Percentiles rank a stretch among this genome's conserved stretches.
Conservation (phyloP, 192 early-diverging fungal species). For the Geranomyces michiganensis region DNA sequence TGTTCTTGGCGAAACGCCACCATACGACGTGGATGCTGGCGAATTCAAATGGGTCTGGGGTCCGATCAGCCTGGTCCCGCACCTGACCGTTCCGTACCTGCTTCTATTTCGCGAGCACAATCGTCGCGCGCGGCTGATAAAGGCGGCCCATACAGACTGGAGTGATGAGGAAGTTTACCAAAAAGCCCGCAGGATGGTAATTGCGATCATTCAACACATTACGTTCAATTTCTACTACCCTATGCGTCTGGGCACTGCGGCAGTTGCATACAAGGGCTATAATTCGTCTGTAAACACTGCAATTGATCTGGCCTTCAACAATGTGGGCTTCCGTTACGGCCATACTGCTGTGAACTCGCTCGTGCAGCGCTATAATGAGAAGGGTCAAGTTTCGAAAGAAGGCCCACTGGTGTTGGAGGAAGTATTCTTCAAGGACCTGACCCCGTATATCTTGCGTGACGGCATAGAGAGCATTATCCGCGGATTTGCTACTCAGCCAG, state of each 20-base stretch:
- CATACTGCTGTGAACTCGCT: slow-evolving; percentile 33
- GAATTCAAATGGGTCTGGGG: slow-evolving; percentile 15
- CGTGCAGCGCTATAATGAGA: slow-evolving; percentile 32
- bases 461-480: slow-evolving; percentile 37
- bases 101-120: slow-evolving; percentile 48
- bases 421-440: slow-evolving; percentile 4
- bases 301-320: slow-evolving; percentile 41
- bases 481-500: slow-evolving; percentile 35
- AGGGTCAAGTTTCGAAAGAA: slow-evolving; percentile 28
- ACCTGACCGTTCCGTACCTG: slow-evolving; percentile 24
- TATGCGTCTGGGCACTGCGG: slow-evolving; percentile 31
- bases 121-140: slow-evolving; percentile 36
- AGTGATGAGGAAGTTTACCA: slow-evolving; percentile 40
- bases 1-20: slow-evolving; percentile 29
- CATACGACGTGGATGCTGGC: slow-evolving; percentile 16
- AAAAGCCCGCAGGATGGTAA: slow-evolving; percentile 43
- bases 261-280: slow-evolving; percentile 42
- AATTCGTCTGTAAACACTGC: slow-evolving; percentile 36
- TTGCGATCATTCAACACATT: slow-evolving; percentile 47
- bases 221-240: slow-evolving; percentile 45
- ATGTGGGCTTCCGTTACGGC: slow-evolving; percentile 45
- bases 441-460: slow-evolving; percentile 1
- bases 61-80: slow-evolving; percentile 7
- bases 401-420: slow-evolving; percentile 17
- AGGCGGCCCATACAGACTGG: slow-evolving; percentile 29